A percentile compares a stretch with the other conserved stretches of the same genome.
Evolutionary conservation across 1,284 basidiomycete genomes (phyloP).

Genomic region (Wolfiporia cocos): DNA sequence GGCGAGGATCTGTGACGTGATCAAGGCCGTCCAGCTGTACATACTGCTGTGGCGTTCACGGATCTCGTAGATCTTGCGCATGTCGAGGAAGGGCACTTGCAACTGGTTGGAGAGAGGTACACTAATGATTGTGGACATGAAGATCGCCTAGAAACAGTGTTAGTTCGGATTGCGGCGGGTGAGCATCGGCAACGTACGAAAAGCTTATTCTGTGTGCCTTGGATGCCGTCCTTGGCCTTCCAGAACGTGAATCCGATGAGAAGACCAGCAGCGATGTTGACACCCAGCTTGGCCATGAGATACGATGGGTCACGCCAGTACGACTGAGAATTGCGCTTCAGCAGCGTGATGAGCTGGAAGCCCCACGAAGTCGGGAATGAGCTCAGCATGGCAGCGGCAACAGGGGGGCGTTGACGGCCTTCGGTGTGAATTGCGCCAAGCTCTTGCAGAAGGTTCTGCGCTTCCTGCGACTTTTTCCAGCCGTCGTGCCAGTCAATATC

Average conservation of each 20-base stretch:
- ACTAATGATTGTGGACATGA: slow-evolving; percentile 40
- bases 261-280: slow-evolving; percentile 51
- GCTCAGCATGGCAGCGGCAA: slow-evolving; percentile 23
- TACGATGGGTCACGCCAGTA: slow-evolving; percentile 70
- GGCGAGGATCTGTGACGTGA: slow-evolving; percentile 55
- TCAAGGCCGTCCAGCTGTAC: slow-evolving; percentile 78
- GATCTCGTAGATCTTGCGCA: slow-evolving; percentile 55
- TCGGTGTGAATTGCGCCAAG: slow-evolving; percentile 27
- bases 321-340: slow-evolving; percentile 44
- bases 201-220: slow-evolving; percentile 80
- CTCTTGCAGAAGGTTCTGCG: slow-evolving; percentile 18
- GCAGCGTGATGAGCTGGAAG: slow-evolving; percentile 39
- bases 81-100: slow-evolving; percentile 47
- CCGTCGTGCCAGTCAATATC: slow-evolving; percentile 29
- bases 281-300: slow-evolving; percentile 65
- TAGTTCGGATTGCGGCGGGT: background rate
- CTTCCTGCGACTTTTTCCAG: slow-evolving; percentile 28
- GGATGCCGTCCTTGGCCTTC: slow-evolving; percentile 56
- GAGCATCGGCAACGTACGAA: slow-evolving; percentile 34
- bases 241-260: slow-evolving; percentile 73
- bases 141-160: slow-evolving; percentile 20
- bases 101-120: slow-evolving; percentile 48
- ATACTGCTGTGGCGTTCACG: slow-evolving; percentile 70
- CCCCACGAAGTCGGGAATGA: slow-evolving; percentile 46
- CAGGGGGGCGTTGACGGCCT: slow-evolving; percentile 24